Conservation (phyloP, 345 rosid genomes). For the Rhodamnia argentea region DNA sequence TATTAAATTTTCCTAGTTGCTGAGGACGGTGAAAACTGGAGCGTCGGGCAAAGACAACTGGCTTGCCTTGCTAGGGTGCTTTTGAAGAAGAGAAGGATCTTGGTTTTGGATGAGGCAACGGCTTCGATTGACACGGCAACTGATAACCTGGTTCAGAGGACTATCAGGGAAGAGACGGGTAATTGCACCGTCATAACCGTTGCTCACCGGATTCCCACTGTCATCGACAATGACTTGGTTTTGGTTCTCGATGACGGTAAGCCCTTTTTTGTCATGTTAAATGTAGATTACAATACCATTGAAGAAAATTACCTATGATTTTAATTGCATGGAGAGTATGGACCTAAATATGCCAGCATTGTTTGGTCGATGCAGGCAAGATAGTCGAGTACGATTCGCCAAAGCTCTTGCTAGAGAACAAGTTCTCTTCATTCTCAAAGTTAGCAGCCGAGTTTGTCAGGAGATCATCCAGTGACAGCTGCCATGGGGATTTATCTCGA, state of each 20-base stretch:
- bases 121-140: neutral
- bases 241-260: conserved; percentile 78
- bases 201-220: conserved; percentile 81
- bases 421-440: conserved; percentile 51
- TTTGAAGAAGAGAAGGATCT: conserved; percentile 6
- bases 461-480: conserved; percentile 34
- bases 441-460: conserved; percentile 49
- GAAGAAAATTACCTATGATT: conserved; percentile 44
- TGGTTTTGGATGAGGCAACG: neutral
- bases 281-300: conserved; percentile 8
- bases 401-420: conserved; percentile 36
- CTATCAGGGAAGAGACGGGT: conserved; percentile 65
- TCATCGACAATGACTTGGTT: conserved; percentile 74
- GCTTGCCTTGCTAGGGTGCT: conserved; percentile 74
- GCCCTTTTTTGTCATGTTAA: neutral
- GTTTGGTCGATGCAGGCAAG: conserved; percentile 28
- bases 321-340: conserved; percentile 8
- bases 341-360: neutral
- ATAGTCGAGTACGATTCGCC: conserved; percentile 38
- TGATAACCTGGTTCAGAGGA: conserved; percentile 63
- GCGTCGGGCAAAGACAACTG: conserved; percentile 91
- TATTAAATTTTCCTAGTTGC: conserved; percentile 22
- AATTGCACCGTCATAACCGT: conserved; percentile 73
- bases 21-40: conserved; percentile 90
- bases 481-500: neutral